Evolutionary conservation across 2,329 filamentous ascomycete species (phyloP), one percentile per base, ranked within the genome.

Genomic region (Pseudocercospora crystallina): DNA sequence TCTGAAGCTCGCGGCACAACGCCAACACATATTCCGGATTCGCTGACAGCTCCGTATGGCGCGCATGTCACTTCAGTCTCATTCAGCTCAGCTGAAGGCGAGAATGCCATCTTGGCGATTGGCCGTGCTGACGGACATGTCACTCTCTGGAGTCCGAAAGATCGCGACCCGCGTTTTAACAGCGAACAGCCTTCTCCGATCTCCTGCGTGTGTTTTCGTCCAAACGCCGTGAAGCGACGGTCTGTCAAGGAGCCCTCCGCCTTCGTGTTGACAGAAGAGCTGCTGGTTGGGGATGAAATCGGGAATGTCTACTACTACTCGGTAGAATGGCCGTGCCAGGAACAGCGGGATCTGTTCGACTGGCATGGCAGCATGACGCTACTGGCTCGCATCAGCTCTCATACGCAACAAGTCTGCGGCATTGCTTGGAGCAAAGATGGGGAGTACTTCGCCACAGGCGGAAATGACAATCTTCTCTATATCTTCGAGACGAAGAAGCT

Each of bases 381-480:
- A 17, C 74, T 96, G 44, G 85, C 87, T 15, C 84, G 85, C 58
- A 85, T 97, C 61, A 79, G 79, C 30, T 82, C 89, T 7, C 92
- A 97, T 67, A 82, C 79, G 1, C 90, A 96, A 70, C 91, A 97
- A 65, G 86, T 99, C 47, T 99, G 94, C 64, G 92, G 92, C 1
- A 76, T 99, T n/a, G 81, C 88, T 2, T 97, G 91, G 89, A 91
- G 90, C 3, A 75, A 76, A 2, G 83, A 89, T 62, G 90, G 90
- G 3, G 77, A 78, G 2, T 78, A 84, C 32, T 91, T 99, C 67
- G 90, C 89, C 11, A 90, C 89, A 4, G 91, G 94, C 5, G 90
- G 89, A 17, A 97, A 99, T 65, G 94, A 99, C 73, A 96, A 97
- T 64, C 71, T 84, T 2, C 95, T 92, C 65, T 87, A 85, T 60